Base-by-base conservation (phyloP, 2,329 filamentous ascomycete genomes). In the Colletotrichum sp. region DNA sequence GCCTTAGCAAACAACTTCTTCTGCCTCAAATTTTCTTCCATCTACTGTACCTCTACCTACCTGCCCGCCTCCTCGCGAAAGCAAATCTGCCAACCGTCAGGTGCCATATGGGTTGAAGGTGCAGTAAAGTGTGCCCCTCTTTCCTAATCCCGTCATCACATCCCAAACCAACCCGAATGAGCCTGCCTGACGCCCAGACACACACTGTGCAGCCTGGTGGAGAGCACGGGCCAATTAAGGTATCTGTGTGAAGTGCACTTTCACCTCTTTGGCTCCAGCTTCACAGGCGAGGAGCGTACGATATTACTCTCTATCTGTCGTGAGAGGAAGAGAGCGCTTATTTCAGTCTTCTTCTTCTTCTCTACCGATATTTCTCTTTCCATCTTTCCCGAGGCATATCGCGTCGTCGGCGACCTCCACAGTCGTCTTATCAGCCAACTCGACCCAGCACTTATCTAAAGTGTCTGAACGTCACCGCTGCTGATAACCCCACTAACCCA, bases 81-180 rank as follows among this genome's bases (percentile, higher is more conserved):
- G 25, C 22, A 36, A 34, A 64, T 8, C 8, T 65, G 19, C 63
- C 8, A 8, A 7, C 39, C 25, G 60, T 72, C 61, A 68, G 57
- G 70, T 68, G 70, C 70, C 59, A 73, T 59, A 57, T 11, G 27
- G 28, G 30, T 44, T 30, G 36, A 28, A 22, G 32, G 63, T 36
- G 32, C 30, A 30, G 25, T 55, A 64, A 57, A 39, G 27, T 36
- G 39, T 72, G 69, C 73, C 73, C 73, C 73, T 73, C 73, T 75
- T 74, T 74, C 74, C 74, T 73, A 68, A 75, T 75, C 64, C 70
- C 59, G 64, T 32, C 73, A 73, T 75, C 64, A 60, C 65, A 70
- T 70, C 48, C 68, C 68, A 68, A 44, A 71, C 71, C 57, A 48
- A 30, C 64, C 63, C 64, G 15, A 55, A 25, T 36, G 16, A 30